Evolutionary conservation across 2,329 filamentous ascomycete species (phyloP), one percentile per base, ranked within the genome.

Genomic region (Fusarium protoensiforme): DNA sequence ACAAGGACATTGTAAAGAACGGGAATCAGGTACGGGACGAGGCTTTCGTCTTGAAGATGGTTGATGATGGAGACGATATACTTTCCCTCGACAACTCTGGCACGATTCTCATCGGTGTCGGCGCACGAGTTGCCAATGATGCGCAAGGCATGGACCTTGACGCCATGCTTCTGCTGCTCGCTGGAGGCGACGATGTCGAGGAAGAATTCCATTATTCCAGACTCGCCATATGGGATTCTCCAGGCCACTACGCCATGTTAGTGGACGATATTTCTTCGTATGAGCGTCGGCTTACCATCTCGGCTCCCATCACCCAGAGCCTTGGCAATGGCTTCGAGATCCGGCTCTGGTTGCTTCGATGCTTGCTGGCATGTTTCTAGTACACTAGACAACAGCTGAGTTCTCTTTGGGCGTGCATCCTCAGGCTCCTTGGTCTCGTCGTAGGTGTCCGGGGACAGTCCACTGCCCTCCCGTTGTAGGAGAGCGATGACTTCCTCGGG

Each of bases 1-100:
- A 92, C 85, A 63, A 89, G 86, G 56, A 91, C 84, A 75, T 92
- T 92, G 79, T 88, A 91, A 5, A 92, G 80, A 9, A 92, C 90
- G 0, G 89, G 88, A 43, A 92, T 85, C 38, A 85, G 84, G 76
- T 89, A 89, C 0, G 84, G 80, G 9, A 90, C 79, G 20, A 91
- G 73, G 0, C 81, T 79, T 57, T 88, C 85, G 39, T 88, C 79
- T 16, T 81, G 72, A 10, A 92, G 79, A 38, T 89, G 83, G 4
- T 80, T 73, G 35, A 89, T 85, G 64, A 92, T 83, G 35, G 82
- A 80, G 4, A 81, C 75, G 14, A 92, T 76, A 27, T 85, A 83
- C 54, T 84, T 84, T 16, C 85, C 84, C 1, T 85, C 81, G 5
- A 91, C 84, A 3, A 92, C 84, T 1, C 86, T 85, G 8, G 84